Conservation (phyloP, 257 asterid genomes). For the Craterostigma plantagineum region DNA sequence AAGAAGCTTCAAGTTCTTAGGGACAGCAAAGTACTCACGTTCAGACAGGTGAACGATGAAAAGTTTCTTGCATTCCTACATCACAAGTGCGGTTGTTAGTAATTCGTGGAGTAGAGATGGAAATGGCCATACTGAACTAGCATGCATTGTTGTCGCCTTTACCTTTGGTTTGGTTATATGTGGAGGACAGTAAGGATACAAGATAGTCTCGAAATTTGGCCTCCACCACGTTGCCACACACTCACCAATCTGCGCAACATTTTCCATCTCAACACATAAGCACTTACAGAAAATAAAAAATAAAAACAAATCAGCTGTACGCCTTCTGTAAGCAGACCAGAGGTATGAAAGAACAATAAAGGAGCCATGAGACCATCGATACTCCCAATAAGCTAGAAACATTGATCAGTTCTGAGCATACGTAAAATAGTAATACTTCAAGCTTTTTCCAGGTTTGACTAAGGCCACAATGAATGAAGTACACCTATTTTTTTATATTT, state of each 20-base stretch:
- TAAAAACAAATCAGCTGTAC: neutral
- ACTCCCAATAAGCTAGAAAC: too few relatives aligned
- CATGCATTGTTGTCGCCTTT: slow-evolving; percentile 1
- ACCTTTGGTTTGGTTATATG: slow-evolving; percentile 91
- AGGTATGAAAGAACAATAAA: too few relatives aligned
- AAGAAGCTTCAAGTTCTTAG: slow-evolving; percentile 90
- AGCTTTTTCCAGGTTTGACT: too few relatives aligned
- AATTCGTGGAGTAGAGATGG: neutral
- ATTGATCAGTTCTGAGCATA: too few relatives aligned
- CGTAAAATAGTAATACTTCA: too few relatives aligned
- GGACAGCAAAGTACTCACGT: slow-evolving; percentile 90
- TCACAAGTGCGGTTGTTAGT: slow-evolving; percentile 3
- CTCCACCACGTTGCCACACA: slow-evolving; percentile 98
- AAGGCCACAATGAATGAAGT: neutral
- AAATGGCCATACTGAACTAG: neutral
- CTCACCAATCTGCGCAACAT: slow-evolving; percentile 58
- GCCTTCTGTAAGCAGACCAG: too few relatives aligned
- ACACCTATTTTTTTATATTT: too few relatives aligned
- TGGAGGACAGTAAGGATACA: slow-evolving; percentile 96
- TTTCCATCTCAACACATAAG: neutral
- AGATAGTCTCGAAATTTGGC: slow-evolving; percentile 81
- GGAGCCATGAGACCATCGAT: too few relatives aligned
- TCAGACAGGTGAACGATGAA: slow-evolving; percentile 83
- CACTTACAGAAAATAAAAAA: neutral
- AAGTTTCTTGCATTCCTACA: slow-evolving; percentile 92